A percentile compares a stretch with the other conserved stretches of the same genome.
phyloP scores from a whole-genome alignment of 108 stramenopile genomes.

The Conticribra weissflogii region DNA sequence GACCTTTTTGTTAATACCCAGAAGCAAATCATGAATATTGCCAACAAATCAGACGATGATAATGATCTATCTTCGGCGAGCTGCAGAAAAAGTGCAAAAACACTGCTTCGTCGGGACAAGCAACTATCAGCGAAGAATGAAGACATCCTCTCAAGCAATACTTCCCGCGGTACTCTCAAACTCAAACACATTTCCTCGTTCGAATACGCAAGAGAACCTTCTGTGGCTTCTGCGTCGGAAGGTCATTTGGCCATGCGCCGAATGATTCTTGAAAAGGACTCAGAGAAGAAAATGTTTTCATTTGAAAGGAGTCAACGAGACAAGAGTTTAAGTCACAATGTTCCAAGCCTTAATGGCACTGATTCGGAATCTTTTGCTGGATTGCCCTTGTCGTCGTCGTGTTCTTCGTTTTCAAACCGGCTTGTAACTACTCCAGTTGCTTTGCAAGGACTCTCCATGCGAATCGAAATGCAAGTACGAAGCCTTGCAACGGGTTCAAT shows the following conservation, averaged over 20 bases:
- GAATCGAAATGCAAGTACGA: constrained; percentile 43
- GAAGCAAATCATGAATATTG: too few species aligned
- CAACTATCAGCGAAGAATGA: constrained; percentile 7
- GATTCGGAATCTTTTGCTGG: too few species aligned
- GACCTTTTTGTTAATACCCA: too few species aligned
- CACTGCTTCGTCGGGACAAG: neutral
- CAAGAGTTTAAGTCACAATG: constrained; percentile 3
- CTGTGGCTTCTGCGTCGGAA: constrained; percentile 10
- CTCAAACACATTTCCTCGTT: constrained; percentile 29
- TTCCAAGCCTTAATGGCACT: neutral
- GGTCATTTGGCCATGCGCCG: constrained; percentile 35
- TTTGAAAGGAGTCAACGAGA: neutral
- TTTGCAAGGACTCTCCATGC: constrained; percentile 38
- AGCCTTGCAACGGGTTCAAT: neutral
- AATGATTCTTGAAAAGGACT: constrained; percentile 33
- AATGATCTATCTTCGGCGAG: too few species aligned
- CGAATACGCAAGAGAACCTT: constrained; percentile 25
- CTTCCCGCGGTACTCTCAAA: constrained; percentile 31
- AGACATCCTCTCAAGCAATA: constrained; percentile 22
- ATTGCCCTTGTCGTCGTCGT: too few species aligned
- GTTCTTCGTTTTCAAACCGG: too few species aligned
- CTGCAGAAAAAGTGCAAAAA: too few species aligned
- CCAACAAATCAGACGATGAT: too few species aligned
- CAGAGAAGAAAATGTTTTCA: neutral
- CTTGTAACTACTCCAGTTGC: neutral